These are phyloP conservation scores for Verticillium longisporum DNA, from an alignment of 2,329 filamentous ascomycete genomes.

Conservation along the genomic window DNA sequence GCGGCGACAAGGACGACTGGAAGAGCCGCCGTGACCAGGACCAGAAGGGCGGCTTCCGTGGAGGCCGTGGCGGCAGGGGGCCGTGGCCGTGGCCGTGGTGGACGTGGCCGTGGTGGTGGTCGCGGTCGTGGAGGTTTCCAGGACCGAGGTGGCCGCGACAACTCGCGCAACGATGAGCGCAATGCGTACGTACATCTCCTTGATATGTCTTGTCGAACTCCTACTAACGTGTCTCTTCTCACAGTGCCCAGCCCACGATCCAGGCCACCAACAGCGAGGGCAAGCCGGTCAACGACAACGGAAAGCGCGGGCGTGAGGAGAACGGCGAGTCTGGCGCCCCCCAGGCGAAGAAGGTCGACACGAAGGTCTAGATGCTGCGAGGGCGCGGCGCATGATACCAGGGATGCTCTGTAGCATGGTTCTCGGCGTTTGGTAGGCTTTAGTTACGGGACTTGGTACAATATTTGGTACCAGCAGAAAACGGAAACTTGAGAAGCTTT, in stretches of 20 bases:
- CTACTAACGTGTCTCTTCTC: slow-evolving; percentile 5
- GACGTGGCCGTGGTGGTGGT: slow-evolving; percentile 35
- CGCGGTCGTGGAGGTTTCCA: slow-evolving; percentile 26
- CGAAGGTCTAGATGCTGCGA: slow-evolving; percentile 26
- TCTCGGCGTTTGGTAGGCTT: background rate
- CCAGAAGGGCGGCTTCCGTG: slow-evolving; percentile 51
- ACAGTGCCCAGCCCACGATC: slow-evolving; percentile 32
- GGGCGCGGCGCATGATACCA: background rate
- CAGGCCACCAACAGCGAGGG: slow-evolving; percentile 34
- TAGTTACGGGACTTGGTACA: background rate
- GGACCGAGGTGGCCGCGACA: slow-evolving; percentile 26
- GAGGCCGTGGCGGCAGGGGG: slow-evolving; percentile 32
- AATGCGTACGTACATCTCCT: slow-evolving; percentile 21
- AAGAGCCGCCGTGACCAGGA: slow-evolving; percentile 58
- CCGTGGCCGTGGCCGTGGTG: slow-evolving; percentile 28
- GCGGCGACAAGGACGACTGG: slow-evolving; percentile 50
- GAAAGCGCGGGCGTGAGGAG: slow-evolving; percentile 51
- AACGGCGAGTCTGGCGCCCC: slow-evolving; percentile 36
- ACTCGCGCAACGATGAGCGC: slow-evolving; percentile 19
- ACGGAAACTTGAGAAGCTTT: background rate
- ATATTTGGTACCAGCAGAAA: background rate
- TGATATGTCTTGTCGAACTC: background rate
- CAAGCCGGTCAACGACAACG: slow-evolving; percentile 27
- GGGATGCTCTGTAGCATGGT: background rate
- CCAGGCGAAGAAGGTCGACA: slow-evolving; percentile 57